Evolutionary conservation across 257 asterid species (phyloP), one percentile per base, ranked within the genome.

Genomic region (Solanum piurae): DNA sequence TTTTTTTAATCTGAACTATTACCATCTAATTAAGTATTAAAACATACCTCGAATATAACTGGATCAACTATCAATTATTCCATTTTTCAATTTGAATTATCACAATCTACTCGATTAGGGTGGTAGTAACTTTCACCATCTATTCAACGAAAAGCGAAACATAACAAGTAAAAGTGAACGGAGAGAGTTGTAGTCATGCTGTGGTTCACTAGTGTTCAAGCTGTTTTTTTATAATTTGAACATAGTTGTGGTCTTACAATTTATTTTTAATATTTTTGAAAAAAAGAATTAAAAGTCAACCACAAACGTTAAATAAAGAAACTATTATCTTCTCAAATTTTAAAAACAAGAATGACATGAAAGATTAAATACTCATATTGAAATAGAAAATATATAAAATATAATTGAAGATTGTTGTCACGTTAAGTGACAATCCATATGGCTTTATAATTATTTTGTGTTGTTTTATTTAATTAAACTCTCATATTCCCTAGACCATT

Each of bases 51-150:
- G 1, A 29, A 69, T 10, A 1, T 69, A 36, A 69, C 0, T 69
- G 2, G 12, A 3, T 18, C 13, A 16, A 31, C 5, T 71, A 68
- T 16, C 9, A 31, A 7, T 71, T 69, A 18, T 69, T 69, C 5
- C 0, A 3, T 29, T 31, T 31, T 69, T 14, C 1, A 1, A 29
- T 8, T 1, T 14, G 12, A 69, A 69, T 2, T 66, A 25, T 66
- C 2, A 66, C 9, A 4, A 66, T 25, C 0, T 12, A 66, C 10
- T 12, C 9, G 0, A 68, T 3, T 69, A 69, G 5, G 9, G 0
- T 0, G n/a, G 0, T 27, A n/a, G n/a, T n/a, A n/a, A n/a, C 1
- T 12, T 68, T 13, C 21, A 27, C 2, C 9, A 27, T 29, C 0
- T 68, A 68, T 1, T 68, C 3, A 14, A 31, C 6, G 3, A 69